Conservation (phyloP, 176 grass and related monocot genomes). For the Thalia dealbata region DNA sequence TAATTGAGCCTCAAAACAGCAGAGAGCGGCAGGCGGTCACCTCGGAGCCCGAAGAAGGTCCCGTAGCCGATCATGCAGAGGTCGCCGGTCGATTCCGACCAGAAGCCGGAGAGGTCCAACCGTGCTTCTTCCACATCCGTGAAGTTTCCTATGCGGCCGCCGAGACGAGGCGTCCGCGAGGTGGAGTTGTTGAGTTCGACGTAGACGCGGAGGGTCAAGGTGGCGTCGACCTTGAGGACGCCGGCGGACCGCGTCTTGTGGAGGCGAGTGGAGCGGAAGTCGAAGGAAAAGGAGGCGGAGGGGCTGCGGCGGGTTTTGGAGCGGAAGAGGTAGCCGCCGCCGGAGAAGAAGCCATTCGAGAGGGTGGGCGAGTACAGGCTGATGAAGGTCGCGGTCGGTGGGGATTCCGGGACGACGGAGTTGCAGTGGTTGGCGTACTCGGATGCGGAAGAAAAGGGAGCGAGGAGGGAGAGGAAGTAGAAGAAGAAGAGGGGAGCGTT, state of each 20-base stretch:
- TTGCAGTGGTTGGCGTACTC: background rate
- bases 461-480: background rate
- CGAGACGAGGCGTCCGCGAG: background rate
- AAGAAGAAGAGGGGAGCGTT: background rate
- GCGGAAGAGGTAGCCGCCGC: conserved; percentile 27
- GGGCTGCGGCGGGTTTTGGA: background rate
- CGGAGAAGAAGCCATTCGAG: conserved; percentile 33
- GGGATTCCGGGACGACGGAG: conserved; percentile 4
- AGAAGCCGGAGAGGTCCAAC: conserved; percentile 30
- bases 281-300: conserved; percentile 21
- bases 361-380: conserved; percentile 7
- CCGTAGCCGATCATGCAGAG: conserved; percentile 47
- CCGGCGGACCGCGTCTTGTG: background rate
- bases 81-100: conserved; percentile 21
- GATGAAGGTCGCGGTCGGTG: conserved; percentile 5
- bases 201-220: conserved; percentile 19
- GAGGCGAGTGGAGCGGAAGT: conserved; percentile 15
- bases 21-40: conserved; percentile 7
- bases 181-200: background rate
- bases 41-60: background rate
- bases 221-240: conserved; percentile 24
- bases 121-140: background rate
- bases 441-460: background rate
- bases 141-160: background rate
- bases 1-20: conserved; percentile 30